A percentile compares a stretch with the other conserved stretches of the same genome.
These are phyloP conservation scores for Candida nonsorbophila DNA, from an alignment of 805 yeast genomes.

Conservation along the genomic window DNA sequence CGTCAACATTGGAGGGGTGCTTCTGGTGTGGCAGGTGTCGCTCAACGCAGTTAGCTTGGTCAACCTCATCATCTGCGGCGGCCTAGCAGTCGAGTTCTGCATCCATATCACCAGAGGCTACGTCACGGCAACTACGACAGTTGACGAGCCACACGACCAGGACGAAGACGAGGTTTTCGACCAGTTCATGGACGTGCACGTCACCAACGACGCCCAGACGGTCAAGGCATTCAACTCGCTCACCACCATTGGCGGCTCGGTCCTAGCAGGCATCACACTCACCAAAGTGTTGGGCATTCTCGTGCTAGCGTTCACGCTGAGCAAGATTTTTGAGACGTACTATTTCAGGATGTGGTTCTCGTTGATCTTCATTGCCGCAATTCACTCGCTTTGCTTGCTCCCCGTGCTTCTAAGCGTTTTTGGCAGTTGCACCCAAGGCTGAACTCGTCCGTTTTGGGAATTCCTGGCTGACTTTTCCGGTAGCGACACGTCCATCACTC, in stretches of 20 bases:
- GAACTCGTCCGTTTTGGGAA: too few species aligned
- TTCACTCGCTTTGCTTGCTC: slow-evolving; percentile 72
- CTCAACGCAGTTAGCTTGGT: slow-evolving; percentile 88
- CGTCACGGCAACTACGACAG: slow-evolving; percentile 22
- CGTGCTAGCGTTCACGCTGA: slow-evolving; percentile 81
- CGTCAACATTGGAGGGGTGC: slow-evolving; percentile 71
- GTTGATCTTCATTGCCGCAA: slow-evolving; percentile 66
- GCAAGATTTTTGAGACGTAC: slow-evolving; percentile 84
- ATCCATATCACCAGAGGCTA: slow-evolving; percentile 81
- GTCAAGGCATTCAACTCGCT: slow-evolving; percentile 54
- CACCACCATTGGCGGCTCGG: slow-evolving; percentile 80
- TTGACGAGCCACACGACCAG: too few species aligned
- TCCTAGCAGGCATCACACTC: slow-evolving; percentile 82
- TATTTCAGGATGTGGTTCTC: slow-evolving; percentile 95
- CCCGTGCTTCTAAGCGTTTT: slow-evolving; percentile 64
- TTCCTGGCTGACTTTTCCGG: too few species aligned
- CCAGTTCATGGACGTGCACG: slow-evolving; percentile 11
- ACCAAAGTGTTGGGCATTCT: slow-evolving; percentile 86
- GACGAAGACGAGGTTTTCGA: slow-evolving; percentile 7
- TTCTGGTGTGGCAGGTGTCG: slow-evolving; percentile 70
- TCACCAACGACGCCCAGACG: slow-evolving; percentile 9
- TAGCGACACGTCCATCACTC: too few species aligned
- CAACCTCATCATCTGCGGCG: slow-evolving; percentile 86
- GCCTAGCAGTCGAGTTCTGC: slow-evolving; percentile 90
- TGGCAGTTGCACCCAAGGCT: slow-evolving; percentile 8